Evolutionary conservation across 805 yeast genomes (phyloP).

Genomic region (Peterozyma toletana): DNA sequence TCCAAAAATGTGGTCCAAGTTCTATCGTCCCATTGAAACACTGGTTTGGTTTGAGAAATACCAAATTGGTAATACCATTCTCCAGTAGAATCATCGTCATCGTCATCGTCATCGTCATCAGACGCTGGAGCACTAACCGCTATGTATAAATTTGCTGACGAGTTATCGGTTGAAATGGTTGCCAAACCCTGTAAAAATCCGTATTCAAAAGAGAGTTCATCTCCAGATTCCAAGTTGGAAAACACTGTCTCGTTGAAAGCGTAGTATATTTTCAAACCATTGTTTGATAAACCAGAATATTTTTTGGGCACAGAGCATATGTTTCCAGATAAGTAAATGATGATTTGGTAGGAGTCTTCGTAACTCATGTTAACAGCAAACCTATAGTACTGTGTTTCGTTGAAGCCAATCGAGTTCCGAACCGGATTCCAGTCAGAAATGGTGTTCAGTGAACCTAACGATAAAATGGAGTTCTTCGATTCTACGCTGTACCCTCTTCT

Average conservation of each 20-base stretch:
- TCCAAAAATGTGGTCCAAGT: constrained; percentile 55
- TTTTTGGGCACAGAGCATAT: constrained; percentile 29
- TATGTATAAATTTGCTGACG: constrained; percentile 12
- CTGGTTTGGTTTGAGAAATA: constrained; percentile 52
- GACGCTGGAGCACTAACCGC: constrained; percentile 13
- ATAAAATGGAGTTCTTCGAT: too few species aligned
- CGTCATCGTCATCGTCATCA: constrained; percentile 11
- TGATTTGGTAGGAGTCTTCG: constrained; percentile 33
- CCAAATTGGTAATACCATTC: constrained; percentile 63
- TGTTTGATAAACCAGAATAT: constrained; percentile 9
- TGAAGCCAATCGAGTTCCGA: constrained; percentile 21
- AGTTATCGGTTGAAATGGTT: constrained; percentile 8
- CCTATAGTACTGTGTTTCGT: constrained; percentile 32
- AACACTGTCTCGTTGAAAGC: constrained; percentile 17
- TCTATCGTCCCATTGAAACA: constrained; percentile 62
- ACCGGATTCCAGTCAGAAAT: constrained; percentile 17
- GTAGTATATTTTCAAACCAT: constrained; percentile 19
- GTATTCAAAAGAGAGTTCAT: constrained; percentile 10
- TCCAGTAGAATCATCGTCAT: constrained; percentile 12
- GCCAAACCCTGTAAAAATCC: constrained; percentile 20
- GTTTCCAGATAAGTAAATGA: constrained; percentile 45
- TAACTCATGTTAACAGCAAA: constrained; percentile 34
- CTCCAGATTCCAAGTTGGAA: not conserved
- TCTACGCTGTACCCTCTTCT: not conserved
- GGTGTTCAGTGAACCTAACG: constrained; percentile 4